Conservation (phyloP, 2,329 filamentous ascomycete genomes). For the Fusarium tjaetaba region DNA sequence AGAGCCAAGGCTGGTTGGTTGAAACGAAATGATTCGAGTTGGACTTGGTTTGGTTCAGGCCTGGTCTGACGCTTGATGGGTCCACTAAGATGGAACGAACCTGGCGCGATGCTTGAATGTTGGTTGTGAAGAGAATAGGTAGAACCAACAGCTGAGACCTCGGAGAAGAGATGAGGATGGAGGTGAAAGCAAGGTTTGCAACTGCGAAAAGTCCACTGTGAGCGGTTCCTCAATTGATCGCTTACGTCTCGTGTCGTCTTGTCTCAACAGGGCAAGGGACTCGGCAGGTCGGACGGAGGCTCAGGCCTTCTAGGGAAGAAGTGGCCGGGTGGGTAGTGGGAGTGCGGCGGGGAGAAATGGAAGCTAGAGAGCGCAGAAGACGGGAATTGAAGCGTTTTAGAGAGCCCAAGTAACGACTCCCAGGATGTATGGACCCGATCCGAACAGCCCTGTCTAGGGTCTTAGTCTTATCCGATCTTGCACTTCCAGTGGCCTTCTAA, state of each 20-base stretch:
- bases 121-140: background rate
- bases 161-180: background rate
- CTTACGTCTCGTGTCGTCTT: slow-evolving; percentile 11
- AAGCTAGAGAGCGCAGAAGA: slow-evolving; percentile 30
- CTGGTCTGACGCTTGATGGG: slow-evolving; percentile 17
- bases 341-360: slow-evolving; percentile 12
- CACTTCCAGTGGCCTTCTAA: slow-evolving; percentile 12
- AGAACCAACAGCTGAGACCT: slow-evolving; percentile 16
- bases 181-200: background rate
- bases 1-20: slow-evolving; percentile 26
- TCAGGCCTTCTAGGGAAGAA: slow-evolving; percentile 18
- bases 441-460: slow-evolving; percentile 27
- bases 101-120: slow-evolving; percentile 4
- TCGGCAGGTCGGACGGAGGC: slow-evolving; percentile 13
- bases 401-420: slow-evolving; percentile 5
- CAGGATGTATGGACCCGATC: slow-evolving; percentile 2
- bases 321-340: slow-evolving; percentile 9
- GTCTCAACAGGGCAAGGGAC: slow-evolving; percentile 9
- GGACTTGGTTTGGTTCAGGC: background rate
- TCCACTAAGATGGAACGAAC: slow-evolving; percentile 30
- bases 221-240: slow-evolving; percentile 3
- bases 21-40: slow-evolving; percentile 29
- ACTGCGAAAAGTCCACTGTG: slow-evolving; percentile 16
- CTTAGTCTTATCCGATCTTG: slow-evolving; percentile 29
- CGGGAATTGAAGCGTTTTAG: slow-evolving; percentile 34